Conservation (phyloP, 208 protist genomes). For the Crithidia bombi region DNA sequence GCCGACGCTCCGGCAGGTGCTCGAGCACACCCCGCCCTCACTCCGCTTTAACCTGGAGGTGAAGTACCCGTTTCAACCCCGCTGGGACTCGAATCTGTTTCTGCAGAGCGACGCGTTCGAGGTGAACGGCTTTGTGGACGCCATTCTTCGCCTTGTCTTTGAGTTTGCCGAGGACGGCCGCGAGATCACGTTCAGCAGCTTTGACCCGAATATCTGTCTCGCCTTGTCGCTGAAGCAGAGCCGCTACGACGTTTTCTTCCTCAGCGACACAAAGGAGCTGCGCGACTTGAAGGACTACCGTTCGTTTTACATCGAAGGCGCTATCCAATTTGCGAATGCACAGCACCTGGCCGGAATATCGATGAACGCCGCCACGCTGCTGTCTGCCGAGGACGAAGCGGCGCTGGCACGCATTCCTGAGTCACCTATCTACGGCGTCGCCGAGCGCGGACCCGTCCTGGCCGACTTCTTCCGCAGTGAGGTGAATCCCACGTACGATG, state of each 20-base stretch:
- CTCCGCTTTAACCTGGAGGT: slow-evolving; percentile 79
- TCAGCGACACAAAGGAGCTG: slow-evolving; percentile 68
- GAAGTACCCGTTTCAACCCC: slow-evolving; percentile 80
- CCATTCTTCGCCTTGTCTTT: slow-evolving; percentile 72
- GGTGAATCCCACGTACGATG: slow-evolving; percentile 16
- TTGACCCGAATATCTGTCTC: slow-evolving; percentile 80
- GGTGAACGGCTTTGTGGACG: slow-evolving; percentile 81
- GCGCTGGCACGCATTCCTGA: slow-evolving; percentile 24
- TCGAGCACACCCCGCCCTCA: slow-evolving; percentile 56
- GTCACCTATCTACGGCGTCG: slow-evolving; percentile 16
- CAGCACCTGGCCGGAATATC: slow-evolving; percentile 78
- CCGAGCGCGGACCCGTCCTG: slow-evolving; percentile 24
- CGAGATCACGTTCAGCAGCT: slow-evolving; percentile 82
- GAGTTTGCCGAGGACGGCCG: slow-evolving; percentile 52
- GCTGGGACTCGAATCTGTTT: slow-evolving; percentile 72
- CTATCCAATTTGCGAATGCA: slow-evolving; percentile 71
- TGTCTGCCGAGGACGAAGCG: slow-evolving; percentile 29
- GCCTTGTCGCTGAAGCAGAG: slow-evolving; percentile 76
- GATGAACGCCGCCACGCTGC: slow-evolving; percentile 63
- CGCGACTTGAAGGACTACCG: slow-evolving; percentile 86
- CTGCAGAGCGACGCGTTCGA: slow-evolving; percentile 79
- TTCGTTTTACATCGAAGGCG: slow-evolving; percentile 68
- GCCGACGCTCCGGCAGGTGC: slow-evolving; percentile 64
- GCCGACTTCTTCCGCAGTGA: slow-evolving; percentile 35
- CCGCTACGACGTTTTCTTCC: slow-evolving; percentile 82